phyloP scores from a whole-genome alignment of 2,329 filamentous ascomycete species.

The Tolypocladium nubicola region DNA sequence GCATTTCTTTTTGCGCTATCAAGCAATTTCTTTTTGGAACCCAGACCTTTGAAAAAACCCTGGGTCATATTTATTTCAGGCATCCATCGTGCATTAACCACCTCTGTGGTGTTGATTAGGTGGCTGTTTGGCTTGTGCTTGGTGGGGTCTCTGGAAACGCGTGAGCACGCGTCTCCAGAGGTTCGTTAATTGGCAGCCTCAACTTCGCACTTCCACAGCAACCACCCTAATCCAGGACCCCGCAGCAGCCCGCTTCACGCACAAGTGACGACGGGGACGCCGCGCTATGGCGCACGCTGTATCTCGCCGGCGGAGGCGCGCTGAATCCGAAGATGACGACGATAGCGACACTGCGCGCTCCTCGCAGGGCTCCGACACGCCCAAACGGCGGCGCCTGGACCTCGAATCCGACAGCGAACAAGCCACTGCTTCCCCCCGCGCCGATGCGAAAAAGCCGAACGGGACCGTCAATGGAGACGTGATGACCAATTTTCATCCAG shows the following conservation, averaged over 20 bases:
- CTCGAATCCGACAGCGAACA: slow-evolving; percentile 10
- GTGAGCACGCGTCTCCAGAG: not conserved
- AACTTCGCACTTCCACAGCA: not conserved
- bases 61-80: no score
- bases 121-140: not conserved
- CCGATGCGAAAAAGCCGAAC: slow-evolving; percentile 5
- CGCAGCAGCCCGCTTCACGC: not conserved
- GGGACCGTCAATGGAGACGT: slow-evolving; percentile 6
- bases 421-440: slow-evolving; percentile 4
- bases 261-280: no score
- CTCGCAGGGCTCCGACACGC: slow-evolving; percentile 15
- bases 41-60: no score
- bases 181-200: not conserved
- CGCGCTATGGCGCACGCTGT: slow-evolving; percentile 16
- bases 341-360: slow-evolving; percentile 18
- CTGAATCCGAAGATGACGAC: slow-evolving; percentile 28
- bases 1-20: slow-evolving; percentile 9
- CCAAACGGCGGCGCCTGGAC: slow-evolving; percentile 26
- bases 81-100: no score
- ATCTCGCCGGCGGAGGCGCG: slow-evolving; percentile 32
- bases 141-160: not conserved
- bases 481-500: slow-evolving; percentile 48
- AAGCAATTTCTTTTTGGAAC: not conserved
- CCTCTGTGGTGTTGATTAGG: no score
- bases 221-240: not conserved